A percentile compares a stretch with the other conserved stretches of the same genome.
These are phyloP conservation scores for Entomortierella parvispora DNA, from an alignment of 192 early-diverging fungal genomes.

Conservation along the genomic window DNA sequence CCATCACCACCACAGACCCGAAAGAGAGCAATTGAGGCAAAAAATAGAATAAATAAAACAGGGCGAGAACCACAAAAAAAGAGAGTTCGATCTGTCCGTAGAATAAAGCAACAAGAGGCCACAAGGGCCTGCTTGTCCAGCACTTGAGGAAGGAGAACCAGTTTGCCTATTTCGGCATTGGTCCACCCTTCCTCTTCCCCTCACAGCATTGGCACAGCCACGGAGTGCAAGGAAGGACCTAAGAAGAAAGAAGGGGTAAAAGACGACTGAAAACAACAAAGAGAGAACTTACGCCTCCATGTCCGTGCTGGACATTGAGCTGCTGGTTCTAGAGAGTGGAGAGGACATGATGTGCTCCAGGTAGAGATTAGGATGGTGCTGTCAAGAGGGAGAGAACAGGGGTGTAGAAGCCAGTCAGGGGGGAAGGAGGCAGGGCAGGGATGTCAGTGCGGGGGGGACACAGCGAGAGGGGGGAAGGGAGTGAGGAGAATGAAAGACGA, in stretches of 20 bases:
- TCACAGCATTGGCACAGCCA: too few relatives aligned
- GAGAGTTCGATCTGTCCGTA: too few relatives aligned
- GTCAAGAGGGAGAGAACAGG: neutral
- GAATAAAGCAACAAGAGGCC: too few relatives aligned
- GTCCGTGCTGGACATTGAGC: conserved; percentile 43
- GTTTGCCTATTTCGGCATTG: too few relatives aligned
- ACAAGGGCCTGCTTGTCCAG: too few relatives aligned
- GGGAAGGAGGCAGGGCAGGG: too few relatives aligned
- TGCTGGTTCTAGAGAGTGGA: conserved; percentile 33
- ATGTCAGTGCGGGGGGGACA: too few relatives aligned
- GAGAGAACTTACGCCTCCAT: conserved; percentile 47
- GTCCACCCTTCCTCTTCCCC: too few relatives aligned
- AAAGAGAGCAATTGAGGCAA: neutral
- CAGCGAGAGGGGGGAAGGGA: neutral
- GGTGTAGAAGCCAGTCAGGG: too few relatives aligned
- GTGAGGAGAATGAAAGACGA: too few relatives aligned
- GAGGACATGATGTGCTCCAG: conserved; percentile 27
- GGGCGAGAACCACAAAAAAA: too few relatives aligned
- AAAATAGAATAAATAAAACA: neutral
- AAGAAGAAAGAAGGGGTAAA: neutral
- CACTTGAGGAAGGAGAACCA: too few relatives aligned
- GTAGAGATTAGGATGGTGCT: neutral
- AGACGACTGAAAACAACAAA: conserved; percentile 6
- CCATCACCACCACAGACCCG: neutral
- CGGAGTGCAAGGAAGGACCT: neutral